Evolutionary conservation across 805 yeast species (phyloP), one percentile per base, ranked within the genome.

Genomic region (Metschnikowia similis): DNA sequence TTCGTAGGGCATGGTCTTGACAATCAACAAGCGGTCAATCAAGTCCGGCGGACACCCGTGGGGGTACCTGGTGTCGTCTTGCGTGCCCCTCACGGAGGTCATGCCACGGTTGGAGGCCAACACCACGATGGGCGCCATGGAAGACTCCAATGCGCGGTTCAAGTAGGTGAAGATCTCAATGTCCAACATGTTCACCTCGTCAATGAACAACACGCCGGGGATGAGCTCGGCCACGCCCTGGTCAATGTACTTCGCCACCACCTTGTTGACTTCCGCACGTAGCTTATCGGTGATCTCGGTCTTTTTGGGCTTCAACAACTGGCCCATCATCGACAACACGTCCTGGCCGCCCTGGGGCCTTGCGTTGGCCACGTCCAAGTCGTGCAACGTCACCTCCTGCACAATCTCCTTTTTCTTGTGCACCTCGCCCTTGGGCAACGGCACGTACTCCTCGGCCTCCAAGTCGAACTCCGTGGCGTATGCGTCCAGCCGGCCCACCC

Each of bases 401-500:
- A 94, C 96, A 60, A 92, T 90, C 70, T 94, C 98, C 68, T 94
- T 94, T 78, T 94, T 90, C 67, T 92, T 91, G 75, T 94, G 99
- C 41, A 94, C 96, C 69, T 94, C 99, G 48, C 99, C 99, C 73
- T 94, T 95, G 53, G 99, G 99, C 61, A 95, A 79, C 39, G 99
- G 97, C 21, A 94, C 98, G 69, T 94, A 94, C 71, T 94, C 98
- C 71, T 95, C 97, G 28, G 98, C 97, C 77, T 94, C 98, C 52
- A 95, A 80, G 70, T 94, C 99, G 61, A 91, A 94, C 72, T 94
- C 99, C 8, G 99, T 90, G 26, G 99, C 97, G 63, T 90, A 90
- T 0, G 97, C 97, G 68, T 94, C 98, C n/a, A 96, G 87, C 67
- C 99, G 82, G 47, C 99, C 99, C 27, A 94, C 96, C 63, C 98